phyloP scores from a whole-genome alignment of 208 protist species.

The Crithidia bombi region DNA sequence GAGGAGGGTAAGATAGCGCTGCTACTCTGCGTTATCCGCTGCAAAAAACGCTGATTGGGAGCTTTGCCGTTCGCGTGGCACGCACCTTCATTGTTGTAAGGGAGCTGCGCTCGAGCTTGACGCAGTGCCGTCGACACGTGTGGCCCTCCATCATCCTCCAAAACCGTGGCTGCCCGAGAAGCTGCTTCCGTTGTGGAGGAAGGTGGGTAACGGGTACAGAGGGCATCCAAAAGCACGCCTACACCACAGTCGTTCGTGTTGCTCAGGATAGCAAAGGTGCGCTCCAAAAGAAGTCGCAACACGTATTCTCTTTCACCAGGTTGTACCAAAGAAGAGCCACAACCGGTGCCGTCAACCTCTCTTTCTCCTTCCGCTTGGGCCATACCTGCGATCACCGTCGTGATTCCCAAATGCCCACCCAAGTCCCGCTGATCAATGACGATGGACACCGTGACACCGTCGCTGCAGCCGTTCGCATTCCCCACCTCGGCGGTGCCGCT shows the following conservation, averaged over 20 bases:
- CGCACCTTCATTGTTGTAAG: background rate
- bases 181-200: constrained; percentile 17
- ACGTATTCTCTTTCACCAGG: background rate
- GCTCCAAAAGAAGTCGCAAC: constrained; percentile 37
- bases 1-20: background rate
- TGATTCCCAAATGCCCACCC: constrained; percentile 59
- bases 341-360: too few relatives aligned
- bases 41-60: constrained; percentile 18
- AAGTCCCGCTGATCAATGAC: constrained; percentile 54
- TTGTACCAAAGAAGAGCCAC: too few relatives aligned
- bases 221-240: constrained; percentile 36
- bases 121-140: constrained; percentile 13
- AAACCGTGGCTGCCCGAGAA: constrained; percentile 8
- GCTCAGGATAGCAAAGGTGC: constrained; percentile 33
- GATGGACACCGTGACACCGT: constrained; percentile 36
- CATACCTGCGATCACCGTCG: constrained; percentile 55
- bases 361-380: background rate
- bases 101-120: constrained; percentile 7
- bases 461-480: background rate
- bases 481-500: background rate
- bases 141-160: constrained; percentile 28
- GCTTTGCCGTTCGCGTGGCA: background rate
- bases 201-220: constrained; percentile 33
- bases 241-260: constrained; percentile 50
- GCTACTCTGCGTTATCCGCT: constrained; percentile 4